These are phyloP conservation scores for Danielozyma ontarioensis DNA, from an alignment of 805 yeast genomes.

Conservation along the genomic window DNA sequence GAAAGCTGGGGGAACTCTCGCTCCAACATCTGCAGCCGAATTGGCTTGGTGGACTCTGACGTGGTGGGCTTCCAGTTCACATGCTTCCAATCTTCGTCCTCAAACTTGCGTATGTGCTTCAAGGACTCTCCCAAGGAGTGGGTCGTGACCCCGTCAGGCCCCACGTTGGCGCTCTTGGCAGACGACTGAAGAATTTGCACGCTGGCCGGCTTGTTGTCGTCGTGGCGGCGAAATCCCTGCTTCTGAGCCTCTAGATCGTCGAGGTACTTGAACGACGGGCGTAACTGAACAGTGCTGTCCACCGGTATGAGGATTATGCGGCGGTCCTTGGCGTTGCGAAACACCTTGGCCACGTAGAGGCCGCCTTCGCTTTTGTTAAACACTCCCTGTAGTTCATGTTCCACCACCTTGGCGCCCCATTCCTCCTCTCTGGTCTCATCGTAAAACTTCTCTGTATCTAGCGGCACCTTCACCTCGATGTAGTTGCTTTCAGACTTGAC, in stretches of 20 bases:
- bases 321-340: constrained; percentile 28
- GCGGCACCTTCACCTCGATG: constrained; percentile 72
- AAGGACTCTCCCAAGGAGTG: constrained; percentile 35
- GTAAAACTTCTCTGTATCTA: constrained; percentile 62
- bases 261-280: constrained; percentile 78
- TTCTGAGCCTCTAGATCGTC: constrained; percentile 52
- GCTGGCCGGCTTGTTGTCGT: constrained; percentile 14
- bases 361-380: constrained; percentile 49
- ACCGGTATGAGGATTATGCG: constrained; percentile 63
- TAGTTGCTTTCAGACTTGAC: constrained; percentile 59
- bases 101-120: constrained; percentile 32
- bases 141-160: constrained; percentile 20
- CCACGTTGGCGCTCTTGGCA: constrained; percentile 22
- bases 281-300: constrained; percentile 64
- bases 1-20: constrained; percentile 11
- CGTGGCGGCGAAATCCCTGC: constrained; percentile 22
- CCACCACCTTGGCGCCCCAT: constrained; percentile 56
- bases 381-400: constrained; percentile 70
- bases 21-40: too few relatives aligned
- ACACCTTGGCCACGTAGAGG: constrained; percentile 28
- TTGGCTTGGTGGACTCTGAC: constrained; percentile 6
- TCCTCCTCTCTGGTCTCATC: constrained; percentile 58
- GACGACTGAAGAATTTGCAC: constrained; percentile 40
- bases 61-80: constrained; percentile 23
- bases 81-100: constrained; percentile 36